These are phyloP conservation scores for Phaeosphaeriaceae sp. DNA, from an alignment of 2,329 filamentous ascomycete species.

Conservation along the genomic window DNA sequence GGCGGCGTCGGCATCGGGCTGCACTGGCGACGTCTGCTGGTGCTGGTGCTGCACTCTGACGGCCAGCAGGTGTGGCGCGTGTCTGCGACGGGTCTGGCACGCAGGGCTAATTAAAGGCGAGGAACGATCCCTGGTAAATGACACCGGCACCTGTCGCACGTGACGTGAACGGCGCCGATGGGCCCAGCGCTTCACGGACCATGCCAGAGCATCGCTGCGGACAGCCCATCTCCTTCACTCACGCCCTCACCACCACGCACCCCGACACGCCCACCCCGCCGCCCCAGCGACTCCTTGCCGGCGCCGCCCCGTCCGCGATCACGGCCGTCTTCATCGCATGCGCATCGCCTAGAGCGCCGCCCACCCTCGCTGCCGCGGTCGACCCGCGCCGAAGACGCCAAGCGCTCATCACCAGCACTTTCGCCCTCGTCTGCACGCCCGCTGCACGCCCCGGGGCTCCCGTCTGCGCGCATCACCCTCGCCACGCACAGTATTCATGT, in stretches of 20 bases:
- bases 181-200: not conserved
- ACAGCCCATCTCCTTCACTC: constrained; percentile 4
- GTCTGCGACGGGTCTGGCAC: not conserved
- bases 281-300: constrained; percentile 12
- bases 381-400: constrained; percentile 38
- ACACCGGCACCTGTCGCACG: not conserved
- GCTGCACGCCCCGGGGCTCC: constrained; percentile 19
- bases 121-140: not conserved
- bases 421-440: constrained; percentile 23
- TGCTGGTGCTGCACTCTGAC: not conserved
- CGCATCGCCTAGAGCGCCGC: constrained; percentile 36
- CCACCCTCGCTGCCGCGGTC: constrained; percentile 37
- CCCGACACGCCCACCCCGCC: not conserved
- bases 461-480: constrained; percentile 7
- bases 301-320: constrained; percentile 8
- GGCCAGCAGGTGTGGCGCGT: not conserved
- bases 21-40: constrained; percentile 2
- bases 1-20: constrained; percentile 24
- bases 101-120: not conserved
- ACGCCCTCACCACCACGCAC: constrained; percentile 9
- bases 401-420: constrained; percentile 33
- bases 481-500: constrained; percentile 36
- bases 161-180: not conserved
- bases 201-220: not conserved
- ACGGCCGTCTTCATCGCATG: constrained; percentile 32